Evolutionary conservation across 345 rosid genomes (phyloP), one percentile per base, ranked within the genome.

Genomic region (Luvunga scandens): DNA sequence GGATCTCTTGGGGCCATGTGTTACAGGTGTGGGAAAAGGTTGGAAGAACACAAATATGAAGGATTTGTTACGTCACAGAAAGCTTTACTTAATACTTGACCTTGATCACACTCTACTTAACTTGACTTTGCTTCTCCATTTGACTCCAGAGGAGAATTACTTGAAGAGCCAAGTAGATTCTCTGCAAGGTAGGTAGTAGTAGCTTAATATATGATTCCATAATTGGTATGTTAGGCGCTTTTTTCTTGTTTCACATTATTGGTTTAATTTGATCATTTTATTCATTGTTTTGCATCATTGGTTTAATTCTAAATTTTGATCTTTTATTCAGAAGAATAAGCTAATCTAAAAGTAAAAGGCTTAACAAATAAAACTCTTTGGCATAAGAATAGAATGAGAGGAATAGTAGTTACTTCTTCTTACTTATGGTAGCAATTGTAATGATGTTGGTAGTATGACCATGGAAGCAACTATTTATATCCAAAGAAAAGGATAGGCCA

Each of bases 51-150:
- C 84, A 7, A 97, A 92, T 83, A 78, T 84, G 87, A 89, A 84
- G 82, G 77, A 77, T 45, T 81, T 93, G 81, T 81, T 89, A 50
- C 79, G 84, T 72, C 88, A 85, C 53, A 88, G 83, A 78, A 96
- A 90, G 85, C 88, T 94, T 53, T 87, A 87, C 75, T 85, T 96
- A 86, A 89, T 94, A 82, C 97, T 96, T 53, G 99, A 96, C 86
- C 80, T 94, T 70, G 99, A 96, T 38, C 99, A 92, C 78, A 96
- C 98, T 0, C 59, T 94, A 76, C 97, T 92, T 25, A 96, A 96
- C 81, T 86, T 97, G 70, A 92, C 98, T 48, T 78, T 75, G 38
- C 87, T 93, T 60, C 76, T 22, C 50, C 89, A 92, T 80, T 57
- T 90, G 82, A 84, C 80, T 14, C 67, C 86, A 0, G 98, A 91